phyloP scores from a whole-genome alignment of 2,329 filamentous ascomycete genomes.

The Alternaria rosae region DNA sequence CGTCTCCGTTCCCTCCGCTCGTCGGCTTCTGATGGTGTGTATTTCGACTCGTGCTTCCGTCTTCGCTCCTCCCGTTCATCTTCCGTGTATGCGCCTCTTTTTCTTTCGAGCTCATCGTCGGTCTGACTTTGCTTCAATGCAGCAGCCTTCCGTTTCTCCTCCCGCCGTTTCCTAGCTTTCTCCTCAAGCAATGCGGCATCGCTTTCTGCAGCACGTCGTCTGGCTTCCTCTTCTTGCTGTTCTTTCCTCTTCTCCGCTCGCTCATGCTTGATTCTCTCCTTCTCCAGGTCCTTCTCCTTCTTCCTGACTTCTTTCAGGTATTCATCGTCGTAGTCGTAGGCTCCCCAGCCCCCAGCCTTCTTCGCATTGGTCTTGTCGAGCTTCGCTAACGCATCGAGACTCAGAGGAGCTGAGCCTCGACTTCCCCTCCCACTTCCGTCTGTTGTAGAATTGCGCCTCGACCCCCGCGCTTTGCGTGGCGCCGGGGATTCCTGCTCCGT shows the following conservation, averaged over 20 bases:
- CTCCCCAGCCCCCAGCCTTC: conserved; percentile 52
- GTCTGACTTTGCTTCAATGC: conserved; percentile 28
- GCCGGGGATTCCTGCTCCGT: conserved; percentile 39
- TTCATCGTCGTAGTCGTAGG: conserved; percentile 51
- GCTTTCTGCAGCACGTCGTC: conserved; percentile 28
- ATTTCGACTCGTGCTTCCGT: conserved; percentile 37
- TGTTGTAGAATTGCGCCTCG: conserved; percentile 31
- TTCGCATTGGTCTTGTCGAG: conserved; percentile 70
- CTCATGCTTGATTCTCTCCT: conserved; percentile 43
- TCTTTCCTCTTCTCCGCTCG: conserved; percentile 49
- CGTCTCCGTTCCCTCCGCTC: conserved; percentile 49
- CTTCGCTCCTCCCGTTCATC: conserved; percentile 41
- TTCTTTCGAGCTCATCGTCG: conserved; percentile 36
- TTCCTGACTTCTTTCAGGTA: conserved; percentile 48
- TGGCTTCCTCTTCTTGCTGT: conserved; percentile 47
- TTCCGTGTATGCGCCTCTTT: conserved; percentile 36
- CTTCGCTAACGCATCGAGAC: conserved; percentile 68
- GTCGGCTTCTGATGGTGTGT: conserved; percentile 51
- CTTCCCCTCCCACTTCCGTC: conserved; percentile 42
- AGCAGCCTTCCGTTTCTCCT: conserved; percentile 43
- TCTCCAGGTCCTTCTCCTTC: conserved; percentile 47
- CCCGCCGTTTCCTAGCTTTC: conserved; percentile 35
- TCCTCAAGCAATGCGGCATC: conserved; percentile 34
- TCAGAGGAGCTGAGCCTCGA: conserved; percentile 50
- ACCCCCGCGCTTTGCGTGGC: conserved; percentile 30